Conservation (phyloP, 2,329 filamentous ascomycete genomes). For the Claviceps arundinis region DNA sequence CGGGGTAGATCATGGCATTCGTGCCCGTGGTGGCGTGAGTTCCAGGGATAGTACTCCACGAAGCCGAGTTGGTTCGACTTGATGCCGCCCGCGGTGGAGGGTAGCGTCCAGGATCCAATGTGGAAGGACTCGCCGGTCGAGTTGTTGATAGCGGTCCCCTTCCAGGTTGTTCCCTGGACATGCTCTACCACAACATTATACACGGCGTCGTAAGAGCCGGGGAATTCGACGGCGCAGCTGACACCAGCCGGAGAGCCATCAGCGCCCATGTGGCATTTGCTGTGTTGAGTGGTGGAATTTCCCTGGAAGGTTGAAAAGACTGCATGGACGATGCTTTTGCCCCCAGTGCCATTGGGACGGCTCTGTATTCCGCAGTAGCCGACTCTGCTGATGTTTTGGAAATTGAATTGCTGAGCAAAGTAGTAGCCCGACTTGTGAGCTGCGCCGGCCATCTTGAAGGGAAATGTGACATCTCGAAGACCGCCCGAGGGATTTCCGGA, state of each 20-base stretch:
- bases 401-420: conserved; percentile 13
- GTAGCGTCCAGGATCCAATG: neutral
- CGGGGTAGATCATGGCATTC: neutral
- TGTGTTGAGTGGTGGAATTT: neutral
- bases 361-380: neutral
- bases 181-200: neutral
- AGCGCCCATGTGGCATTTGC: neutral
- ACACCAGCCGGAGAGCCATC: neutral
- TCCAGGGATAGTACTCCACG: neutral
- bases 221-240: neutral
- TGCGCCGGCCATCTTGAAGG: conserved; percentile 10
- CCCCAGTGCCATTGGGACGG: neutral
- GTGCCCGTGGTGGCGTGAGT: neutral
- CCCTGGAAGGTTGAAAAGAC: neutral
- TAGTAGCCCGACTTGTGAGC: conserved; percentile 10
- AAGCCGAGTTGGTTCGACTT: neutral
- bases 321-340: neutral
- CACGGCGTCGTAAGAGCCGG: neutral
- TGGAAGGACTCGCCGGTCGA: neutral
- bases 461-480: conserved; percentile 8
- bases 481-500: neutral
- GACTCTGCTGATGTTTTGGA: conserved; percentile 1
- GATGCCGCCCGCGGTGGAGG: neutral
- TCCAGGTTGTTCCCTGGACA: neutral
- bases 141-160: neutral